A percentile compares a stretch with the other conserved stretches of the same genome.
Conservation (phyloP, 495 filamentous ascomycete genomes). For the Daldinia childiae region DNA sequence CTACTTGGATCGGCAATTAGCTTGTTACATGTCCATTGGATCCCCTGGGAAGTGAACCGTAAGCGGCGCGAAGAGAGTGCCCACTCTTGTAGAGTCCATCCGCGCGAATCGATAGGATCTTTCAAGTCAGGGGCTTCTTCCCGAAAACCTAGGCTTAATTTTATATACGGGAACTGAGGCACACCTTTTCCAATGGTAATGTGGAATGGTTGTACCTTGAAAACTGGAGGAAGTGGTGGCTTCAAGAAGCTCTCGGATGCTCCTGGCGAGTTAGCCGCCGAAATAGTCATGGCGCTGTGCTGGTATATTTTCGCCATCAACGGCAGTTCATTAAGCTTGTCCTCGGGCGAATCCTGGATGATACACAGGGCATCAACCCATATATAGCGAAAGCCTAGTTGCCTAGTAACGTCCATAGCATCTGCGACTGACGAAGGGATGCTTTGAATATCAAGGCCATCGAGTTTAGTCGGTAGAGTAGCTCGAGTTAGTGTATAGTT, state of each 20-base stretch:
- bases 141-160: slow-evolving; percentile 5
- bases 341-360: slow-evolving; percentile 5
- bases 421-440: background rate
- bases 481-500: slow-evolving; percentile 1
- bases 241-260: slow-evolving; percentile 5
- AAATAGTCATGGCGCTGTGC: slow-evolving; percentile 6
- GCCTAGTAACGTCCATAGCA: slow-evolving; percentile 2
- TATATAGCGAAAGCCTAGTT: slow-evolving; percentile 4
- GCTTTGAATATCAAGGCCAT: background rate
- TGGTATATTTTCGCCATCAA: slow-evolving; percentile 14
- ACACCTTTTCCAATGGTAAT: slow-evolving; percentile 13
- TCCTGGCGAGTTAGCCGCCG: background rate
- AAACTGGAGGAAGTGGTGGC: background rate
- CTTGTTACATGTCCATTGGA: slow-evolving; percentile 17
- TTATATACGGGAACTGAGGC: slow-evolving; percentile 5
- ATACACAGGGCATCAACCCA: slow-evolving; percentile 15
- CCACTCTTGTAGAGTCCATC: slow-evolving; percentile 18
- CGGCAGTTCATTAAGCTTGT: slow-evolving; percentile 8
- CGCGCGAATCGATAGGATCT: slow-evolving; percentile 12
- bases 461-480: background rate
- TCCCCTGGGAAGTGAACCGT: slow-evolving; percentile 5
- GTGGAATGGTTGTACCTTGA: slow-evolving; percentile 6
- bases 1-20: slow-evolving; percentile 3
- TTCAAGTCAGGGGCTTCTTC: background rate
- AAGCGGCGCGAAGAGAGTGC: slow-evolving; percentile 10